Base-by-base conservation (phyloP, 2,329 filamentous ascomycete species). In the Nothophaeocryptopus gaeumannii region DNA sequence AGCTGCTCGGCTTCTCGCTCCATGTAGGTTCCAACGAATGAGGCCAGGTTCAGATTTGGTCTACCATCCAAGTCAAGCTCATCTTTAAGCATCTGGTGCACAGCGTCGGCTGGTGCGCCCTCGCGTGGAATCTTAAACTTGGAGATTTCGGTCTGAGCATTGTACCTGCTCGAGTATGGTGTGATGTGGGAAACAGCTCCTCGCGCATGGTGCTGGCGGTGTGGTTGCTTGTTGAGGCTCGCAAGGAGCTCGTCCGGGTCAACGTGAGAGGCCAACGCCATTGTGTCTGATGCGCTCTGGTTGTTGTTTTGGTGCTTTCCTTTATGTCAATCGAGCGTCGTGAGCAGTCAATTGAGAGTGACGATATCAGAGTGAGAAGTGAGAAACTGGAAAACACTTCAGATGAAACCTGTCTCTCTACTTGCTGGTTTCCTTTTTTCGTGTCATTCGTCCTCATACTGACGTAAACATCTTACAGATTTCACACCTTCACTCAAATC, bases 21-120 rank as follows among this genome's bases (percentile, higher is more conserved):
- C 80, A 87, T 84, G 62, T 85, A 88, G 1, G 85, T 88, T 33
- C 81, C 80, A 1, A 88, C 85, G 52, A 88, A 88, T 58, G 79
- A 81, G 55, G 85, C 84, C 20, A 86, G 69, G 61, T 88, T 88
- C 55, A 63, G 59, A 0, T 61, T 64, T 14, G 26, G 45, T 39
- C 44, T 48, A 32, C 33, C 13, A 34, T 41, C 35, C 8, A 48
- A 16, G 7, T 26, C 26, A 13, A 40, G 34, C 15, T 36, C 34
- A n/a, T 45, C 41, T 31, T 41, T 45, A 26, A 74, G 63, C 66
- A 88, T 75, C 57, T 85, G 81, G 59, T 85, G 81, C 1, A 85
- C 84, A 0, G 80, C 78, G 56, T 85, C 82, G 8, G 79, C 78
- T 0, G 80, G 78, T 11, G 79, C 78, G 3, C 81, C 80, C 38